Conservation (phyloP, 805 yeast species). For the Lipomyces yamadae region DNA sequence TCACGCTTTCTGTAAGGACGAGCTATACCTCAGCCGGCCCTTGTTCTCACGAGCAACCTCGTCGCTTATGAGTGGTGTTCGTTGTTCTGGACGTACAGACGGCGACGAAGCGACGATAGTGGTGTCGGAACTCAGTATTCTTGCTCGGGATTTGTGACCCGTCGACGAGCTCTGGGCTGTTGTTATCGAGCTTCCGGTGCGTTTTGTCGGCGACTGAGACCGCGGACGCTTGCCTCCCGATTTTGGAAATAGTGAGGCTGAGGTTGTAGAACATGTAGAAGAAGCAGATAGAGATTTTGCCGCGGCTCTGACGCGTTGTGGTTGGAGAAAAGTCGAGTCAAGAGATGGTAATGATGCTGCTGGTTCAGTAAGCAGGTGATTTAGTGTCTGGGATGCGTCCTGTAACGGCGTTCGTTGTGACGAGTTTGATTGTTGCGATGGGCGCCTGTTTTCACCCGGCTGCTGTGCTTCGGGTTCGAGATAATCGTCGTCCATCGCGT, state of each 20-base stretch:
- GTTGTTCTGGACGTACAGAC: not conserved
- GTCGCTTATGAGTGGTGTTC: constrained; percentile 30
- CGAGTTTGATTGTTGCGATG: not conserved
- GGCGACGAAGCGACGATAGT: not conserved
- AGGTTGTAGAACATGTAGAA: not conserved
- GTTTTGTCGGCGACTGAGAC: not conserved
- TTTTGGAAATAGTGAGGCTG: not conserved
- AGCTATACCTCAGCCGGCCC: constrained; percentile 31
- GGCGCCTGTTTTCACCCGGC: not conserved
- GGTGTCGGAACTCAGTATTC: not conserved
- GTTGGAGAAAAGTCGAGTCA: not conserved
- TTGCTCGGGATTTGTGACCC: not conserved
- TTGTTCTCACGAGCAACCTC: constrained; percentile 31
- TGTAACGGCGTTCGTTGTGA: constrained; percentile 7
- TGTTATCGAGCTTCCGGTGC: not conserved
- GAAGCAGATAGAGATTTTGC: not conserved
- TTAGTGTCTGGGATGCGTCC: constrained; percentile 13
- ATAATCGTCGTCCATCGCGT: constrained; percentile 4
- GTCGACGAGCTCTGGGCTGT: not conserved
- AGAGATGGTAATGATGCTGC: constrained; percentile 4
- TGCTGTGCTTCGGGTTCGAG: not conserved
- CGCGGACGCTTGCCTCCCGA: not conserved
- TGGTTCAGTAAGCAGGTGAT: constrained; percentile 1
- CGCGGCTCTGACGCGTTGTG: not conserved
- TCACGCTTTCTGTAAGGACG: constrained; percentile 26